Base-by-base conservation (phyloP, 2,329 filamentous ascomycete species). In the Paecilomyces sp. region DNA sequence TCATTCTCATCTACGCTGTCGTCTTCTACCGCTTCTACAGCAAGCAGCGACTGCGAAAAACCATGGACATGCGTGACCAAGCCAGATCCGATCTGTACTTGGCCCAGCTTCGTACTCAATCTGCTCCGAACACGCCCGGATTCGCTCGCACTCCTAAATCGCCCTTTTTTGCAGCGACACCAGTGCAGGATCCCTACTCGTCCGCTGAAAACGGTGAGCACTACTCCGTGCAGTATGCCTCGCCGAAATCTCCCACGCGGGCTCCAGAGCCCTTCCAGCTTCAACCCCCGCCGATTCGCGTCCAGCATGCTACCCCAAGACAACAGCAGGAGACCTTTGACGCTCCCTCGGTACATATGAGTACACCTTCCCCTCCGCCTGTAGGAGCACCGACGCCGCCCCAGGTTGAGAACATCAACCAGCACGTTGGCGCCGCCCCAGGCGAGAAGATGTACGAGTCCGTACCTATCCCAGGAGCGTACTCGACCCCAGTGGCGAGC, bases 11-110 rank as follows among this genome's bases (percentile, higher is more conserved):
- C 70, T 99, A 99, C 83, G 91, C 85, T 70, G 84, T 97, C 71
- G 87, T 97, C 74, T 97, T 97, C 82, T 97, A 96, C 83, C 90
- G 94, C 68, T 95, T 96, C 83, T 96, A 92, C 85, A 92, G 90
- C 66, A 99, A 97, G 84, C 89, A 91, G 74, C 89, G 90, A 74
- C 90, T 99, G 63, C 88, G 89, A 77, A 97, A 97, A 83, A 92
- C 92, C 64, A 99, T 99, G 94, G 90, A 96, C 74, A 82, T 90
- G 73, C 91, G 94, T 68, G 94, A 99, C 82, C 89, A 90, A 71
- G 94, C 94, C 65, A 90, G 94, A 63, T 93, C 90, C 62, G 92
- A 97, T 74, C 85, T 99, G 64, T 97, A 97, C 81, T 90, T 97
- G 64, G 92, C 89, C 58, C 89, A 91, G 74, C 85, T 92, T 51